Conservation (phyloP, 805 yeast genomes). For the Tetrapisispora fleetii region DNA sequence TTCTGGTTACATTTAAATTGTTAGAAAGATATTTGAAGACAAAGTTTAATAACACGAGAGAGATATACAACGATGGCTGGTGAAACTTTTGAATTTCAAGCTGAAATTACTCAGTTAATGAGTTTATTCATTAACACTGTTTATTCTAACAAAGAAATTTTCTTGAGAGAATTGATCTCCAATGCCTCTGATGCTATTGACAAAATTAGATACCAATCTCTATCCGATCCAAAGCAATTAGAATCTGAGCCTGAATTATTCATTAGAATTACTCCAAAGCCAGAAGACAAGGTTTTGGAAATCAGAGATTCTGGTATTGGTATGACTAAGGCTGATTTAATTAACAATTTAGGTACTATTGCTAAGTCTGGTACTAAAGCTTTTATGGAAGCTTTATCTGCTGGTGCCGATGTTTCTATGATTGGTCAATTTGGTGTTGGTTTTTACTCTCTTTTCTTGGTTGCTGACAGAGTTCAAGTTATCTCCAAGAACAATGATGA, state of each 20-base stretch:
- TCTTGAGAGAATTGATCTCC: slow-evolving; percentile 96
- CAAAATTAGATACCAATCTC: slow-evolving; percentile 94
- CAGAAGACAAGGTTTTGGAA: slow-evolving; percentile 88
- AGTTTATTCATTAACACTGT: slow-evolving; percentile 99
- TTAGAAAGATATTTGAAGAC: background rate
- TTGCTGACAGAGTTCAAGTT: slow-evolving; percentile 97
- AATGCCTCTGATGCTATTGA: slow-evolving; percentile 99
- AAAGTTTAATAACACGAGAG: background rate
- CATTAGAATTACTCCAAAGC: slow-evolving; percentile 94
- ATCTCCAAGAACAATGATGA: slow-evolving; percentile 98
- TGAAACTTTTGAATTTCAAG: slow-evolving; percentile 95
- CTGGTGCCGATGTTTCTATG: slow-evolving; percentile 99
- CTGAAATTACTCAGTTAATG: slow-evolving; percentile 99
- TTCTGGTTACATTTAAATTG: no score
- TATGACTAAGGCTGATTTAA: slow-evolving; percentile 99
- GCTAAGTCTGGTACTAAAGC: slow-evolving; percentile 99
- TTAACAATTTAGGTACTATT: slow-evolving; percentile 98
- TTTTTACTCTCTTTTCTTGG: slow-evolving; percentile 98
- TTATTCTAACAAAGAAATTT: slow-evolving; percentile 97
- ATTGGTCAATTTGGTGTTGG: slow-evolving; percentile 99
- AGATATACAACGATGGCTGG: slow-evolving; percentile 35
- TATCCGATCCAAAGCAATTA: slow-evolving; percentile 82
- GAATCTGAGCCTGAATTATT: slow-evolving; percentile 94
- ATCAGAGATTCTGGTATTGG: slow-evolving; percentile 99
- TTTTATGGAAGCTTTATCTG: slow-evolving; percentile 98